Evolutionary conservation across 2,329 filamentous ascomycete species (phyloP).

Genomic region (Xylariales sp.): DNA sequence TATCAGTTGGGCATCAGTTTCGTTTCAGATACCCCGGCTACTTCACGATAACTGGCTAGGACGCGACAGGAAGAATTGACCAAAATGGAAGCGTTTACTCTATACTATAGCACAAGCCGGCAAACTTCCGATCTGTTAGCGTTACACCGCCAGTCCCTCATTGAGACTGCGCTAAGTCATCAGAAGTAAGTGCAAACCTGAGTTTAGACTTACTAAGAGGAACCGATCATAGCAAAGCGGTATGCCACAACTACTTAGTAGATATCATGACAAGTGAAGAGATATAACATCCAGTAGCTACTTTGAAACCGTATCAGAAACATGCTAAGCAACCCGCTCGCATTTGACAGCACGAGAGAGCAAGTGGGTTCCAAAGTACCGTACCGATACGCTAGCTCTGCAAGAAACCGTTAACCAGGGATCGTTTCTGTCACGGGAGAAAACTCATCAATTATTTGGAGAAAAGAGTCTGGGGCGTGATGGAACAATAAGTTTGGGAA

Average conservation of each 20-base stretch:
- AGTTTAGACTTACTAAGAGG: conserved; percentile 37
- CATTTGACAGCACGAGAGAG: conserved; percentile 42
- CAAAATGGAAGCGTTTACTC: conserved; percentile 39
- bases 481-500: conserved; percentile 36
- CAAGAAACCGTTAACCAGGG: conserved; percentile 45
- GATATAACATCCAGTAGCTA: conserved; percentile 17
- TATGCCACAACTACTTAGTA: conserved; percentile 5
- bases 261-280: conserved; percentile 21
- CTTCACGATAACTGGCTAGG: conserved; percentile 43
- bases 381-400: conserved; percentile 45
- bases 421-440: conserved; percentile 39
- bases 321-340: conserved; percentile 42
- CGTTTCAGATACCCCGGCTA: conserved; percentile 45
- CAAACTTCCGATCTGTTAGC: conserved; percentile 40
- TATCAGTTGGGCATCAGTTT: conserved; percentile 43
- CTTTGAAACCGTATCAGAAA: conserved; percentile 35
- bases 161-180: conserved; percentile 39
- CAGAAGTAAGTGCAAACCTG: conserved; percentile 34
- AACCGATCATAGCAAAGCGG: conserved; percentile 3
- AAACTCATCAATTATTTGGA: conserved; percentile 13
- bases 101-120: conserved; percentile 38
- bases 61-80: conserved; percentile 42
- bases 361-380: conserved; percentile 43
- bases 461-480: conserved; percentile 11
- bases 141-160: conserved; percentile 46